Evolutionary conservation across 2,329 filamentous ascomycete species (phyloP), one percentile per base, ranked within the genome.

Genomic region (Meredithiella fracta): DNA sequence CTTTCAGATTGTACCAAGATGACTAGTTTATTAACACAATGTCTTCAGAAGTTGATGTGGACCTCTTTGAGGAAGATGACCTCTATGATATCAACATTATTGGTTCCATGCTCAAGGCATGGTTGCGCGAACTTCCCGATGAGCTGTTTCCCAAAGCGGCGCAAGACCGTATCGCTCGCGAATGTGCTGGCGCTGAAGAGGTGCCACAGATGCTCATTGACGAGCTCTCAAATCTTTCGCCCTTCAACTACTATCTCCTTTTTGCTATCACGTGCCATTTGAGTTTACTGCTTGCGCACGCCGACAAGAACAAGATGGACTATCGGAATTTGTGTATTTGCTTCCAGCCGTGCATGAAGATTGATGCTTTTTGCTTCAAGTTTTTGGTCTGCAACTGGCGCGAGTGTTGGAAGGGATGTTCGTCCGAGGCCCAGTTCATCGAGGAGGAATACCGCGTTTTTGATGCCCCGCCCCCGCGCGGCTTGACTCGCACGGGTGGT

Each of bases 301-400:
- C 89, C 23, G 87, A 94, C 61, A 90, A 91, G 73, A 97, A 96
- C 77, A 95, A 94, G 72, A 97, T 97, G 91, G 88, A 94, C 66
- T 95, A 91, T 66, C 82, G 87, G 65, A 96, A 96, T 62, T 73
- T 97, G 23, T 94, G 89, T 70, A 94, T 96, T 63, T 97, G 91
- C 71, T 96, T 96, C 69, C 89, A 95, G 68, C 91, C 91, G 2
- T 94, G 89, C 68, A 88, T 97, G 79, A 94, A 91, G 70, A 92
- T 97, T 58, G 91, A 97, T 64, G 83, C 83, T 1, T 94, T 91
- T 67, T 94, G 88, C 67, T 97, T 97, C 76, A 88, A 90, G 64
- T 96, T 95, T 61, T 75, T 97, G 11, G 90, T 97, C 20, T 87
- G 88, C 65, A 85, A 97, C 66, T 97, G 91, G 91, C 83, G 89